These are phyloP conservation scores for Solanum boliviense DNA, from an alignment of 257 asterid genomes.

Conservation along the genomic window DNA sequence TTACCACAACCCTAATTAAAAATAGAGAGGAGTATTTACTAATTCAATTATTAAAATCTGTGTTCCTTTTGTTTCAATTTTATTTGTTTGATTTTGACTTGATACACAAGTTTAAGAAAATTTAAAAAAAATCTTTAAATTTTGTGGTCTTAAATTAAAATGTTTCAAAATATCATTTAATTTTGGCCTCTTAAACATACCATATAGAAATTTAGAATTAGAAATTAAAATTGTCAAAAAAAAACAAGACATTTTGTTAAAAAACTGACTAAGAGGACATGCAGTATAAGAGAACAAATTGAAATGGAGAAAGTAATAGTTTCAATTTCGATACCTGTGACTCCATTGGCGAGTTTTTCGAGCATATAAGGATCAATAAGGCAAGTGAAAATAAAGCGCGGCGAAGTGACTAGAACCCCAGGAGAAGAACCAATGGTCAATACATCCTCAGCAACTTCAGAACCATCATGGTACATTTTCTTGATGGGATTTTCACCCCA, in stretches of 20 bases:
- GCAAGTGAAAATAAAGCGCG: not conserved
- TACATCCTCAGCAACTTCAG: not conserved
- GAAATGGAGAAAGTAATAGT: not conserved
- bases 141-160: not conserved
- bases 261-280: not conserved
- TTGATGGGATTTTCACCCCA: not conserved
- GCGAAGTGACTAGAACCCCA: not conserved
- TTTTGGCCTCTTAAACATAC: not conserved
- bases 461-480: not conserved
- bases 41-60: too few species aligned
- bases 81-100: too few species aligned
- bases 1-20: not conserved
- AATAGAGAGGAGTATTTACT: not conserved
- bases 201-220: not conserved
- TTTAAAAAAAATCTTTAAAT: too few species aligned
- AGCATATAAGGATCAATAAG: not conserved
- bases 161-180: too few species aligned
- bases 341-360: not conserved
- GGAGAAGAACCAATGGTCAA: not conserved
- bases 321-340: not conserved
- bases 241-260: not conserved
- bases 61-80: not conserved
- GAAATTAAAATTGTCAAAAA: too few species aligned
- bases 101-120: not conserved
- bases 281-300: not conserved